Percentiles rank a stretch among this genome's conserved stretches.
These are phyloP conservation scores for Calycina marina DNA, from an alignment of 2,329 filamentous ascomycete species.

Conservation along the genomic window DNA sequence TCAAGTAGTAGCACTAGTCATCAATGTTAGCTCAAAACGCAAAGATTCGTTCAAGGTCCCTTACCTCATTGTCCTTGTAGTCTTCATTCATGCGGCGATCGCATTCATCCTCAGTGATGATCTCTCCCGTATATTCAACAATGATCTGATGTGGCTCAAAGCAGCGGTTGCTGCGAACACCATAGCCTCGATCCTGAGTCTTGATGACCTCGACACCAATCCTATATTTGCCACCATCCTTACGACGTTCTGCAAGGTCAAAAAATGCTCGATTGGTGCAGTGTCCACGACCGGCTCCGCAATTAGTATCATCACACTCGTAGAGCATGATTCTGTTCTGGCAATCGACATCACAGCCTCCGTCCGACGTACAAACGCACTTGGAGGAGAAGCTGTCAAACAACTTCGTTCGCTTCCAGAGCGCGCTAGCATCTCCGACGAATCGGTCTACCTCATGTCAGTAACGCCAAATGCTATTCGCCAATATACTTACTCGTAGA, in stretches of 20 bases:
- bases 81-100: constrained; percentile 84
- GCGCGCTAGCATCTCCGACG: constrained; percentile 63
- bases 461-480: neutral
- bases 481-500: constrained; percentile 58
- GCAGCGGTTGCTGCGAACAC: constrained; percentile 77
- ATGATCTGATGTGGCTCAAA: constrained; percentile 90
- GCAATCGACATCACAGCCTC: constrained; percentile 77
- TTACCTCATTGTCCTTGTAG: constrained; percentile 86
- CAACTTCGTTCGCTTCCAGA: constrained; percentile 69
- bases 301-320: constrained; percentile 86
- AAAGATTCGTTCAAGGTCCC: constrained; percentile 19
- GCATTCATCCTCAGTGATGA: constrained; percentile 89
- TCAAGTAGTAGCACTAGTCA: constrained; percentile 81
- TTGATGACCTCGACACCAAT: constrained; percentile 93
- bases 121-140: constrained; percentile 95
- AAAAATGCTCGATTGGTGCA: constrained; percentile 87
- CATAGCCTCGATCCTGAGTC: constrained; percentile 76
- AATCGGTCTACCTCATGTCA: constrained; percentile 54
- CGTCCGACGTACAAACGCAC: constrained; percentile 64
- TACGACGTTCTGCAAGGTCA: constrained; percentile 58
- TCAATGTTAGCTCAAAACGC: constrained; percentile 7
- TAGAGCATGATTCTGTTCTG: constrained; percentile 96
- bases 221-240: constrained; percentile 71
- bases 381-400: constrained; percentile 61
- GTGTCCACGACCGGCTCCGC: constrained; percentile 54